Conservation (phyloP, 306 rosid genomes). For the Cyamopsis tetragonoloba region DNA sequence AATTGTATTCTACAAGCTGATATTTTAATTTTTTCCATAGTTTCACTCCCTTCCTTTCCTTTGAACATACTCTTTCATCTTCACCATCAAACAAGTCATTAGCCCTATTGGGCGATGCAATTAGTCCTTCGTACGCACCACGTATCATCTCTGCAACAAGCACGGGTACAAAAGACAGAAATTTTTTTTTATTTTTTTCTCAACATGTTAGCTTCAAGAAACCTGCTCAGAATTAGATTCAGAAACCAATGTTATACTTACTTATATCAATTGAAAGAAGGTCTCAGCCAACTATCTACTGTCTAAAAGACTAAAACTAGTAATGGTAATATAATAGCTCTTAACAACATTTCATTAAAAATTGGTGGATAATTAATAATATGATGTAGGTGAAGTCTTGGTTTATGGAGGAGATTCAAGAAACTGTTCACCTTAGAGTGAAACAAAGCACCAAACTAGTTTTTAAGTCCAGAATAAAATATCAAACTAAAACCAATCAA, state of each 20-base stretch:
- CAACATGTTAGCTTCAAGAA: background rate
- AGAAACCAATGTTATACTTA: background rate
- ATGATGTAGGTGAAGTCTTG: too few relatives aligned
- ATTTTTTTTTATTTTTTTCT: too few relatives aligned
- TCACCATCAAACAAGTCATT: slow-evolving; percentile 22
- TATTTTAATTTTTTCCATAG: slow-evolving; percentile 38
- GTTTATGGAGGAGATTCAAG: too few relatives aligned
- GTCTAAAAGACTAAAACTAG: too few relatives aligned
- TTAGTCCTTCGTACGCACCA: slow-evolving; percentile 18
- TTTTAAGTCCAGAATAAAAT: background rate
- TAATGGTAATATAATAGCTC: background rate
- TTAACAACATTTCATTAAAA: background rate
- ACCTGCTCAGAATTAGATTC: background rate
- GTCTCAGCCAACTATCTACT: background rate
- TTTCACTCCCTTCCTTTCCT: slow-evolving; percentile 34
- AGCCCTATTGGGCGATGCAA: background rate
- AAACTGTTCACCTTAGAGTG: background rate
- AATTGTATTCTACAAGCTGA: slow-evolving; percentile 53
- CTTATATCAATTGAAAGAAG: background rate
- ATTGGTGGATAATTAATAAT: too few relatives aligned
- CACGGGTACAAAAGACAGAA: background rate
- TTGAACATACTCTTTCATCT: slow-evolving; percentile 18
- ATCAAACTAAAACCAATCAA: background rate
- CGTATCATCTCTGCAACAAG: slow-evolving; percentile 37
- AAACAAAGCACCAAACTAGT: background rate